Percentiles rank a stretch among this genome's conserved stretches.
These are phyloP conservation scores for Fusarium albidum DNA, from an alignment of 2,329 filamentous ascomycete genomes.

Conservation along the genomic window DNA sequence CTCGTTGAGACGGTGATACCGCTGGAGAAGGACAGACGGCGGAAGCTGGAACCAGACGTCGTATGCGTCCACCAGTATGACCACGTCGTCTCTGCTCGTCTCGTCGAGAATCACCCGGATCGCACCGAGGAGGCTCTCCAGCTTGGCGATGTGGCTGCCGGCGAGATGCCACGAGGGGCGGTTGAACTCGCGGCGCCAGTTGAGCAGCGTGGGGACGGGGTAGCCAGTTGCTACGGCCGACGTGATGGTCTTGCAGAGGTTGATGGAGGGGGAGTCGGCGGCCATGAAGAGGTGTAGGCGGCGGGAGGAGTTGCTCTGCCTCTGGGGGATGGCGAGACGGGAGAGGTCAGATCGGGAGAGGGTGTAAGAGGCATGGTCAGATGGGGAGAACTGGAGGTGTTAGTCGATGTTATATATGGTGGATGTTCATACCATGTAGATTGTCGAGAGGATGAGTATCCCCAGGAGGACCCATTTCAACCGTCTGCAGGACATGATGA, in stretches of 20 bases:
- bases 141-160: slow-evolving; percentile 50
- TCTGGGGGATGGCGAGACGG: slow-evolving; percentile 12
- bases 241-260: slow-evolving; percentile 51
- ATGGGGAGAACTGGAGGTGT: slow-evolving; percentile 23
- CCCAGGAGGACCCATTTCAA: too few species aligned
- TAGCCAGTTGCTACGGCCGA: slow-evolving; percentile 49
- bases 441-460: too few species aligned
- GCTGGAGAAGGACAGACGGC: slow-evolving; percentile 46
- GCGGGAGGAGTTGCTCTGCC: slow-evolving; percentile 17
- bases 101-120: slow-evolving; percentile 41
- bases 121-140: slow-evolving; percentile 45
- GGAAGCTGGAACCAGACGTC: slow-evolving; percentile 52
- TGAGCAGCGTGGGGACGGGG: slow-evolving; percentile 47
- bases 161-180: slow-evolving; percentile 47
- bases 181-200: slow-evolving; percentile 50
- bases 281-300: slow-evolving; percentile 50
- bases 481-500: slow-evolving; percentile 9
- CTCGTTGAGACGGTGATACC: slow-evolving; percentile 47
- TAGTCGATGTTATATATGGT: background rate
- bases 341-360: slow-evolving; percentile 23
- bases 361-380: background rate
- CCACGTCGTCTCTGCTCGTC: slow-evolving; percentile 43
- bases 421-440: slow-evolving; percentile 3
- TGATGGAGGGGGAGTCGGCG: slow-evolving; percentile 47
- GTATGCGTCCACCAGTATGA: slow-evolving; percentile 49